Evolutionary conservation across 208 protist genomes (phyloP), one percentile per base, ranked within the genome.

Genomic region (Acanthamoeba culbertsoni): DNA sequence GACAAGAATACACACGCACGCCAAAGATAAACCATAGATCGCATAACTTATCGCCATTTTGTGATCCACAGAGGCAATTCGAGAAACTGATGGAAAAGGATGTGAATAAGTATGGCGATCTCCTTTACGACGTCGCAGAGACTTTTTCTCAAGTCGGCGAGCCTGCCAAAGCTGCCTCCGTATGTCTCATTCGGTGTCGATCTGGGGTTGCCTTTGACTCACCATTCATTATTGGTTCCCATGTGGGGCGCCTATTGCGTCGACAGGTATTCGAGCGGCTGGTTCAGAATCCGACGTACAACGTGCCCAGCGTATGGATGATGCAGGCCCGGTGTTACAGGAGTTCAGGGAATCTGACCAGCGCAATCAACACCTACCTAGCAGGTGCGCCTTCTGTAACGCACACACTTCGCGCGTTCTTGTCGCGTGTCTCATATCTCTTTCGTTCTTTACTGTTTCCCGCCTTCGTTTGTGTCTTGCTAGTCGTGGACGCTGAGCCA

Each of bases 41-140:
- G 6, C 16, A 2, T 35, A 20, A 31, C 57, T 16, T 8, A 65
- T 8, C 10, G 0, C 26, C 55, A 63, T n/a, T n/a, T 35, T n/a
- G 20, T 12, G 12, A 42, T 28, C 16, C 14, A 45, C 88, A 92
- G 88, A 46, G 43, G 20, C 73, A 93, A 63, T 94, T 94, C 57
- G 53, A 94, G 33, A 93, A 93, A 45, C 40, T 95, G 31, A 57
- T 91, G 53, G 63, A 88, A 12, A 65, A 55, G 46, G 28, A 86
- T 8, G 93, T 82, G 0, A 65, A 65, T 65, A 55, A 57, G 42
- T 94, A 86, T 53, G 73, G 88, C 14, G 93, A 95, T 53, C 43
- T 95, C 8, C 91, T 77, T 23, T 91, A 84, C 46, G 86, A 94
- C n/a, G 93, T 95, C 82, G 93, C 55, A 48, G 93, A 94, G 35